Base-by-base conservation (phyloP, 305 asterid species). In the Fraxinus paxiana region DNA sequence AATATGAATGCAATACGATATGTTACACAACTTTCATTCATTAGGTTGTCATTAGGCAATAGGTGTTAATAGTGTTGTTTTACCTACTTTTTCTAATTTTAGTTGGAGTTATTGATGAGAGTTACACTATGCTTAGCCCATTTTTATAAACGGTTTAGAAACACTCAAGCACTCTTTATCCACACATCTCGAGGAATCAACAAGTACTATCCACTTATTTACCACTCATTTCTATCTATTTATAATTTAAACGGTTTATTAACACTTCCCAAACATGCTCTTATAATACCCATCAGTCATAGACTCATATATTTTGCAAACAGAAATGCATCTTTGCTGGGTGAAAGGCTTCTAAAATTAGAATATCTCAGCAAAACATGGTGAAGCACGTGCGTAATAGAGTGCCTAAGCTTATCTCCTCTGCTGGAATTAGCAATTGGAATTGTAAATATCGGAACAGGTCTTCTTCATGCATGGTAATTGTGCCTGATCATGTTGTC, bases 401-500 rank as follows among this genome's bases (percentile, higher is more conserved):
- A 80, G 24, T 24, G 48, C 38, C 38, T 67, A 41, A 41, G 76
- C 63, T 73, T 35, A 76, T 35, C 65, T 84, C 46, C 79, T 82
- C 37, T 38, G 33, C 76, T 78, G 65, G 65, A 79, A 6, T 38
- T 35, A 72, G 9, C 31, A 38, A 17, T 82, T 65, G 35, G 73
- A 20, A 15, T 73, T 7, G 70, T 59, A 3, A 59, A 59, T 59
- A 59, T 59, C 30, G 43, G 51, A 34, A 59, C 77, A 31, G 28
- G 35, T 79, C 80, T 13, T 79, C 80, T 13, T 69, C 56, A 2
- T 13, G 26, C 20, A 26, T 54, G 65, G 37, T 46, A 46, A 76
- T 76, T 13, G 59, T 75, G 75, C 59, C 48, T 30, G 77, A 70
- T 83, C 72, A 33, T 73, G 41, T 46, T 41, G 56, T 54, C 35